Conservation (phyloP, 2,329 filamentous ascomycete genomes). For the Cryphonectria naterciae region DNA sequence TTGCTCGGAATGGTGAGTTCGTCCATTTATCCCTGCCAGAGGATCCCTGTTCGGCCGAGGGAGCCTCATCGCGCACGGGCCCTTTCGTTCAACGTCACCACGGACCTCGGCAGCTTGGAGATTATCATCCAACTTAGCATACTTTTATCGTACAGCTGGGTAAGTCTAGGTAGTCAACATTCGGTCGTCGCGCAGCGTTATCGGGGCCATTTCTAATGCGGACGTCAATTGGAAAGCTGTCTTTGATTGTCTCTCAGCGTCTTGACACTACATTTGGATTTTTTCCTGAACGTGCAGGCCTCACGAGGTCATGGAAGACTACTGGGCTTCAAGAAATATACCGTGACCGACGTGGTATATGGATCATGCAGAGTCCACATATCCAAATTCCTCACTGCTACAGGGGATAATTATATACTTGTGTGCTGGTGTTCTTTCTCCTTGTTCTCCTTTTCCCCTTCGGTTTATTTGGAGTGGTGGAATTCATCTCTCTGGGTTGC, state of each 20-base stretch:
- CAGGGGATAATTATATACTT: neutral
- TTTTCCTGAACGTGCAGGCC: neutral
- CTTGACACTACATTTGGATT: neutral
- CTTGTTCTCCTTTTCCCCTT: too few species aligned
- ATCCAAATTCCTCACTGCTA: too few species aligned
- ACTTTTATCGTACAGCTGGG: neutral
- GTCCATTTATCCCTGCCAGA: neutral
- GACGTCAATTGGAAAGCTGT: too few species aligned
- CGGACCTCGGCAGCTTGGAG: neutral
- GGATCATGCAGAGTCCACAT: too few species aligned
- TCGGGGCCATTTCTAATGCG: neutral
- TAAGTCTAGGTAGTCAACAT: neutral
- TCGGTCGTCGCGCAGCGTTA: neutral
- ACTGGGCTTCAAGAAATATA: neutral
- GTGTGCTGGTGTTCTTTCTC: neutral
- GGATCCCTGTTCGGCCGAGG: slow-evolving; percentile 3
- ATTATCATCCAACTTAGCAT: neutral
- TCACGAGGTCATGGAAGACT: neutral
- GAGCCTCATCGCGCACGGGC: slow-evolving; percentile 21
- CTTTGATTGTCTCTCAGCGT: neutral
- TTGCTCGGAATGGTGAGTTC: slow-evolving; percentile 1
- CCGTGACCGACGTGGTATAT: too few species aligned
- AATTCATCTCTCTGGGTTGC: neutral
- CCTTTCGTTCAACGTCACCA: slow-evolving; percentile 6
- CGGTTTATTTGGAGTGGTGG: too few species aligned